Evolutionary conservation across 192 early-diverging fungal species (phyloP).

Genomic region (Backusella luteola): DNA sequence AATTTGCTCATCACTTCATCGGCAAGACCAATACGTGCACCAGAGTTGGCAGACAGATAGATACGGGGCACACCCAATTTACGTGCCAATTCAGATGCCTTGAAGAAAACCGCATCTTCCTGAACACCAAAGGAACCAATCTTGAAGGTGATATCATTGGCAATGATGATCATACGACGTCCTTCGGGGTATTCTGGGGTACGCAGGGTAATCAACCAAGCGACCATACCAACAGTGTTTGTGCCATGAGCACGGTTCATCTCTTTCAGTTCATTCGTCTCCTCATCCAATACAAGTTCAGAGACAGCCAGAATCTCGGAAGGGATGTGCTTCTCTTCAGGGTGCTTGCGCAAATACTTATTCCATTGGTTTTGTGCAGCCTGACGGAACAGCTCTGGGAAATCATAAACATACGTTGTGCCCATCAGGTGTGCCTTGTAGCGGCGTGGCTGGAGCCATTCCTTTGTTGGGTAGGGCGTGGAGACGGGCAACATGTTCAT

Average conservation of each 20-base stretch:
- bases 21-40: slow-evolving; percentile 95
- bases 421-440: slow-evolving; percentile 98
- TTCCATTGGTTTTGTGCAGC: slow-evolving; percentile 81
- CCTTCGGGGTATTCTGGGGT: slow-evolving; percentile 93
- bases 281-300: slow-evolving; percentile 90
- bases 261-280: slow-evolving; percentile 64
- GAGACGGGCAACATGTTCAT: slow-evolving; percentile 79
- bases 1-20: slow-evolving; percentile 86
- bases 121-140: slow-evolving; percentile 95
- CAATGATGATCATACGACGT: slow-evolving; percentile 86
- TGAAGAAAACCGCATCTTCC: slow-evolving; percentile 91
- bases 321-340: slow-evolving; percentile 48
- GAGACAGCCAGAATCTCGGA: slow-evolving; percentile 65
- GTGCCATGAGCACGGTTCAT: slow-evolving; percentile 77
- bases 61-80: slow-evolving; percentile 84
- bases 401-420: slow-evolving; percentile 98
- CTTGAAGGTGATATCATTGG: slow-evolving; percentile 97
- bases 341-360: slow-evolving; percentile 43
- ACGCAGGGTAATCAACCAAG: slow-evolving; percentile 81
- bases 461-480: slow-evolving; percentile 89
- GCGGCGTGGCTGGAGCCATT: slow-evolving; percentile 92
- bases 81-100: slow-evolving; percentile 88
- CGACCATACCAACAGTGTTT: slow-evolving; percentile 96
- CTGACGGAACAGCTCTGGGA: slow-evolving; percentile 93
- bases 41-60: slow-evolving; percentile 97